Evolutionary conservation across 2,329 filamentous ascomycete species (phyloP).

Genomic region (Aureobasidium pullulans): DNA sequence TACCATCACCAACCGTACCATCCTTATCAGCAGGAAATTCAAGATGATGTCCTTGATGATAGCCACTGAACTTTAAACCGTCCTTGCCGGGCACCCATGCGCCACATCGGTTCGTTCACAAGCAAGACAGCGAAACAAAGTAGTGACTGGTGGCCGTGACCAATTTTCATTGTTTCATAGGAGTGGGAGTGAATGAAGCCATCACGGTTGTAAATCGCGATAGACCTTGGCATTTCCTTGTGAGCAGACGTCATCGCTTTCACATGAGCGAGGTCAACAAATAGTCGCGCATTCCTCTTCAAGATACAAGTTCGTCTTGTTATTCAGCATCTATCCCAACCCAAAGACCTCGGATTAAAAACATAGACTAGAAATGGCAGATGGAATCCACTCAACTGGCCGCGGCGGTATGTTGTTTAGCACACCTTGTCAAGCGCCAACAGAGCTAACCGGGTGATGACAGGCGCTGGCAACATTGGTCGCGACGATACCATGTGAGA

Average conservation of each 20-base stretch:
- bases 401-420: slow-evolving; percentile 43
- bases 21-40: not conserved
- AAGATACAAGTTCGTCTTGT: not conserved
- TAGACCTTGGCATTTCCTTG: not conserved
- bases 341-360: no score
- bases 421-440: not conserved
- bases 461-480: slow-evolving; percentile 54
- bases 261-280: slow-evolving; percentile 6
- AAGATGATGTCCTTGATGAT: not conserved
- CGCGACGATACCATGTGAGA: slow-evolving; percentile 40
- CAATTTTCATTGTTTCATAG: not conserved
- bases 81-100: not conserved
- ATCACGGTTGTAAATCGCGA: not conserved
- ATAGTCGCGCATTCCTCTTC: slow-evolving; percentile 11
- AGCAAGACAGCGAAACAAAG: not conserved
- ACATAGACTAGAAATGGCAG: slow-evolving; percentile 15
- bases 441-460: not conserved
- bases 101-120: not conserved
- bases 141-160: not conserved
- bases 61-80: not conserved
- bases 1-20: not conserved
- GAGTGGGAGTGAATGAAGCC: not conserved
- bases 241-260: slow-evolving; percentile 8
- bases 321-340: not conserved
- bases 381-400: slow-evolving; percentile 42